Evolutionary conservation across 2,329 filamentous ascomycete genomes (phyloP), one percentile per base, ranked within the genome.

Genomic region (Fusarium robinianum): DNA sequence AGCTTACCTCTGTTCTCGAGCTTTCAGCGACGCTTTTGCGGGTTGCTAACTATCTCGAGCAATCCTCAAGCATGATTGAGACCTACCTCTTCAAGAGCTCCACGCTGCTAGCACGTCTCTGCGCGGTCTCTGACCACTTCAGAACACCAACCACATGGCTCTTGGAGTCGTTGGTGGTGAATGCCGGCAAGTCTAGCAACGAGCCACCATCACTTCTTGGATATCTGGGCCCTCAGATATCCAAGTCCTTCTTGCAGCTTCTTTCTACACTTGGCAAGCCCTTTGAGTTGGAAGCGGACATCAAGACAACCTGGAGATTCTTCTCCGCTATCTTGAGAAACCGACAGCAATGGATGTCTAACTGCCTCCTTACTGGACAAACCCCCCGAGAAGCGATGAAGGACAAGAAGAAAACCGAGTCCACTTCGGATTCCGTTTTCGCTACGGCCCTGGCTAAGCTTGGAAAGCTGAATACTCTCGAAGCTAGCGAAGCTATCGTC

Each of bases 151-250:
- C 87, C 2, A 77, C 91, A 21, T 75, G 78, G 17, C 72, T 96
- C 3, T 72, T 96, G 6, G 84, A 90, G 49, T 80, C 84, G 8
- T 70, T 96, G 12, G 83, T 96, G 18, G 76, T 84, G 29, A 84
- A 80, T 53, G 85, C 87, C 16, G 81, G 84, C 16, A 81, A 81
- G 49, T 72, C 76, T 11, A 71, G 78, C 19, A 77, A 76, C n/a
- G 90, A 96, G 57, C 90, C 91, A 1, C 88, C 90, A n/a, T 96
- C 92, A 6, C 76, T 99, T n/a, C 80, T 99, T 15, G 91, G 91
- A 21, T 90, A 95, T 63, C 75, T 99, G 6, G 90, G 90, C 2
- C 79, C 89, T 8, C 83, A 89, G 41, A 84, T 89, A 7, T 88
- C 91, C 8, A 90, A 88, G 58, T 85, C 87, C 25, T 95, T 99